Conservation (phyloP, 1,284 basidiomycete species). For the Puccinia triticina region DNA sequence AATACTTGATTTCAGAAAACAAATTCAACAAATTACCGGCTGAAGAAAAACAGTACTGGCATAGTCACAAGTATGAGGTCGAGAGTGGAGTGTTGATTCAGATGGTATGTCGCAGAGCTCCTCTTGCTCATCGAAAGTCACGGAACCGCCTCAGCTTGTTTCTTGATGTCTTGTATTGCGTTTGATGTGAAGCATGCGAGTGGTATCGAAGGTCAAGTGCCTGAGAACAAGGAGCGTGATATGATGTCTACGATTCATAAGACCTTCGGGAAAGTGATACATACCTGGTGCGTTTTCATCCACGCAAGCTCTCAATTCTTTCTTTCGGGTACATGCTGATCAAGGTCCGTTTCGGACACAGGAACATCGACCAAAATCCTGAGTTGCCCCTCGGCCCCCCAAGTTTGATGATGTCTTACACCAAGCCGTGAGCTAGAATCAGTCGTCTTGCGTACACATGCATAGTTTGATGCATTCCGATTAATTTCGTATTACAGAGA, state of each 20-base stretch:
- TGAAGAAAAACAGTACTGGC: conserved; percentile 58
- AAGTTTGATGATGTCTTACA: conserved; percentile 53
- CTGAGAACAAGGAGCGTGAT: conserved; percentile 51
- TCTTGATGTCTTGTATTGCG: background rate
- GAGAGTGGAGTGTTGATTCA: conserved; percentile 56
- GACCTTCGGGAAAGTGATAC: conserved; percentile 54
- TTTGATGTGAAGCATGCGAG: conserved; percentile 12
- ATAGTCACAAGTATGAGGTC: conserved; percentile 58
- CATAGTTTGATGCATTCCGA: background rate
- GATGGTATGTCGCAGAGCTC: conserved; percentile 53
- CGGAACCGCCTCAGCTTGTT: too few relatives aligned
- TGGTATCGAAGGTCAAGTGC: conserved; percentile 45
- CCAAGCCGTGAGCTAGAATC: conserved; percentile 6
- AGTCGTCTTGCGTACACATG: background rate
- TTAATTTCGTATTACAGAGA: conserved; percentile 4
- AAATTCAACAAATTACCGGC: conserved; percentile 54
- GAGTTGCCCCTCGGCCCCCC: conserved; percentile 54
- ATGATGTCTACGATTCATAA: conserved; percentile 52
- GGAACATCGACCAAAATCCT: conserved; percentile 52
- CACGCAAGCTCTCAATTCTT: background rate
- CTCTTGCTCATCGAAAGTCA: too few relatives aligned
- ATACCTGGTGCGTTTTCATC: conserved; percentile 52
- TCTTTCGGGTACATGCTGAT: background rate
- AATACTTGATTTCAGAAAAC: conserved; percentile 17
- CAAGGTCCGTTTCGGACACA: background rate